Percentiles rank a stretch among this genome's conserved stretches.
Conservation (phyloP, 2,329 filamentous ascomycete species). For the Clonostachys sp. region DNA sequence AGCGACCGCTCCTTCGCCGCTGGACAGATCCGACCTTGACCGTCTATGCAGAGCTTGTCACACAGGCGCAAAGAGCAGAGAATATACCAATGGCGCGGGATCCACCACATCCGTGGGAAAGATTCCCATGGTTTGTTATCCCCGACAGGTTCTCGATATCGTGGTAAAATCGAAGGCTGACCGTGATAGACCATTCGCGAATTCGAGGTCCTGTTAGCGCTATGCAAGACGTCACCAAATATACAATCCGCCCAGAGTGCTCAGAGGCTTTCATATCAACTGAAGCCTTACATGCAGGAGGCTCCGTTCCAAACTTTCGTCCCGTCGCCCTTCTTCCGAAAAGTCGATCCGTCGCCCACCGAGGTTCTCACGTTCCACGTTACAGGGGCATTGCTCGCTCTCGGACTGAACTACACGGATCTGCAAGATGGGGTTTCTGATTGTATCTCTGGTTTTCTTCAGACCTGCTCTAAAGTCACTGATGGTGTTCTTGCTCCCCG, state of each 20-base stretch:
- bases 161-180: conserved; percentile 2
- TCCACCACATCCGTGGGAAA: conserved; percentile 38
- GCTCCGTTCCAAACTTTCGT: conserved; percentile 75
- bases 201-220: conserved; percentile 83
- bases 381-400: conserved; percentile 72
- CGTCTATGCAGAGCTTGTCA: conserved; percentile 55
- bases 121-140: conserved; percentile 54
- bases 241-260: conserved; percentile 69
- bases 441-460: conserved; percentile 68
- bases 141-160: conserved; percentile 5
- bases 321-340: conserved; percentile 76
- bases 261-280: conserved; percentile 70
- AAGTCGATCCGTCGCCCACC: conserved; percentile 82
- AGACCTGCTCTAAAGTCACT: conserved; percentile 62
- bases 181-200: conserved; percentile 70
- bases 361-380: conserved; percentile 78
- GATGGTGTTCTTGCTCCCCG: conserved; percentile 48
- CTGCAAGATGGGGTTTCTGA: conserved; percentile 63
- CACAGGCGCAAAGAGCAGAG: conserved; percentile 34
- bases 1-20: conserved; percentile 47
- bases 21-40: conserved; percentile 60
- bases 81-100: conserved; percentile 43
- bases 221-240: conserved; percentile 83
- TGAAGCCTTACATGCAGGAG: conserved; percentile 82
- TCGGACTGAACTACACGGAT: conserved; percentile 68